Percentiles rank a stretch among this genome's conserved stretches.
phyloP scores from a whole-genome alignment of 2,329 filamentous ascomycete genomes.

The Celoporthe dispersa region DNA sequence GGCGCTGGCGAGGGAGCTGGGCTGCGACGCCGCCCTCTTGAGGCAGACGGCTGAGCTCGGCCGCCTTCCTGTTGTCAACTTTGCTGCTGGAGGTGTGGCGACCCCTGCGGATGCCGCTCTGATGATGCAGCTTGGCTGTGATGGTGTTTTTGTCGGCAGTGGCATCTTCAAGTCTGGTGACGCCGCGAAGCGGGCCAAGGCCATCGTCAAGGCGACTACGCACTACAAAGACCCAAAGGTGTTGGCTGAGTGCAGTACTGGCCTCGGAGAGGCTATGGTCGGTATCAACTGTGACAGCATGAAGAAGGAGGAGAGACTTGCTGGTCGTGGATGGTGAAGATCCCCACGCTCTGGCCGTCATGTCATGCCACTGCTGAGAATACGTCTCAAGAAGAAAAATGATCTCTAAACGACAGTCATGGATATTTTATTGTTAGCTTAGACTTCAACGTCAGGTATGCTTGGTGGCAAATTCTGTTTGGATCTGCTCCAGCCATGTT shows the following conservation, averaged over 20 bases:
- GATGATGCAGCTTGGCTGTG: constrained; percentile 98
- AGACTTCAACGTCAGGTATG: not conserved
- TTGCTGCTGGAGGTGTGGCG: constrained; percentile 98
- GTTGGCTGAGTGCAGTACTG: constrained; percentile 83
- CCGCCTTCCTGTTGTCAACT: constrained; percentile 93
- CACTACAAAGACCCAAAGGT: constrained; percentile 87
- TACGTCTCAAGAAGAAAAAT: not conserved
- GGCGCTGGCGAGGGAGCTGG: constrained; percentile 79
- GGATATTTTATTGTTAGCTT: not conserved
- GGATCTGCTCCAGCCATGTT: not conserved
- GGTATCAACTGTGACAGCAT: constrained; percentile 86
- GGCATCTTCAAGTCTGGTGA: constrained; percentile 98
- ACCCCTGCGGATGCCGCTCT: constrained; percentile 95
- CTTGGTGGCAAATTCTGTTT: no score
- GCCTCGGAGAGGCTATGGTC: constrained; percentile 97
- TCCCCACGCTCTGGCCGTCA: not conserved
- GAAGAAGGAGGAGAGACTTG: constrained; percentile 79
- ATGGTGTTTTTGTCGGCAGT: constrained; percentile 95
- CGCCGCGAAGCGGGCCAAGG: constrained; percentile 85
- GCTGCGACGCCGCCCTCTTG: constrained; percentile 76
- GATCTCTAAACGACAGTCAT: not conserved
- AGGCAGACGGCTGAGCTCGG: constrained; percentile 87
- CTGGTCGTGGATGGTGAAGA: constrained; percentile 79
- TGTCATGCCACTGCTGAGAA: not conserved
- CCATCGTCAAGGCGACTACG: constrained; percentile 92